Evolutionary conservation across 177 flowering plant genomes (phyloP), one percentile per base, ranked within the genome.

Genomic region (Vitis hybrid): DNA sequence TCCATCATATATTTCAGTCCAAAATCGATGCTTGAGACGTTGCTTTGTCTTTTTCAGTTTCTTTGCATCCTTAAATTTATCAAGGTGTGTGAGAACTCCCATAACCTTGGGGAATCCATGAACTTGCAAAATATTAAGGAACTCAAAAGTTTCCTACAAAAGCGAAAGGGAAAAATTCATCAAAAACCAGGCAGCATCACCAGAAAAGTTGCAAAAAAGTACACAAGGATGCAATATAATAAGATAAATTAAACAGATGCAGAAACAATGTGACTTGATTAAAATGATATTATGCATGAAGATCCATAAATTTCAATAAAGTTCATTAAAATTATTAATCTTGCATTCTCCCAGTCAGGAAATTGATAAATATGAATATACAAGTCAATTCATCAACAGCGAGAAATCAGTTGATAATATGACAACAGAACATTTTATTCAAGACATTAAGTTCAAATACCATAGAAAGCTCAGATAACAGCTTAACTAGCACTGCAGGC

Each of bases 61-160:
- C 83, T 90, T 93, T 11, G 80, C 93, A 82, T 96, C 98, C 84
- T 87, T 91, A 75, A 96, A 94, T 78, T 85, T 81, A 76, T 96
- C 99, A 73, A 96, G 92, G 78, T 96, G 98, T 52, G 99, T 96
- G 67, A 94, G 97, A 58, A 93, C 97, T 18, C 99, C 99, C 98
- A 96, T 96, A 69, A 96, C 87, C 68, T 85, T 92, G 50, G 99
- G 98, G 73, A 92, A 90, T 60, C 99, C 98, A 82, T 96, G 98
- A 74, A 84, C 86, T 84, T 92, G 92, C 88, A 96, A 74, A 53
- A 94, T 88, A 72, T 96, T 96, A 41, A 96, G 98, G 70, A 96
- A 96, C 71, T 96, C 99, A 85, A 94, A 94, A 0, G 98, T 92
- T 81, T 96, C 99, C 98, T 96, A 84, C 74, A 78, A 79, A 68